Conservation (phyloP, 306 rosid species). For the Lotus japonicus region DNA sequence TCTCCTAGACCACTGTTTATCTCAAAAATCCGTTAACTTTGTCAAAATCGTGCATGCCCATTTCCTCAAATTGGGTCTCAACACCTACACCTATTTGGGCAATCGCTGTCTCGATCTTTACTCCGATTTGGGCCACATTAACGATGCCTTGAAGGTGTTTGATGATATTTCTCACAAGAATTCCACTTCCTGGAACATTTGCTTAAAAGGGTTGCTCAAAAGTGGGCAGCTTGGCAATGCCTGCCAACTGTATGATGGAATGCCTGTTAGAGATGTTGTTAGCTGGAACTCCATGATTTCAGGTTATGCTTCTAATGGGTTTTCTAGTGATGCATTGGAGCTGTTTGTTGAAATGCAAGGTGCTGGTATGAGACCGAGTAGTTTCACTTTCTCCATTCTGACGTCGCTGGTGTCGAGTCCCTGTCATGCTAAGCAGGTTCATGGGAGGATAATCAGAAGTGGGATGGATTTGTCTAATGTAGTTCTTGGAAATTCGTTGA, state of each 20-base stretch:
- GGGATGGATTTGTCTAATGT: constrained; percentile 45
- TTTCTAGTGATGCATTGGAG: constrained; percentile 35
- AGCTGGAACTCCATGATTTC: constrained; percentile 79
- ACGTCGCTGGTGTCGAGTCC: constrained; percentile 32
- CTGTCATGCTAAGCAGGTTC: constrained; percentile 62
- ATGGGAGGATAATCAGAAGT: constrained; percentile 49
- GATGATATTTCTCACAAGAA: constrained; percentile 56
- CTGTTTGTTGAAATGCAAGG: constrained; percentile 54
- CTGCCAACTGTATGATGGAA: constrained; percentile 48
- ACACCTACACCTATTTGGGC: constrained; percentile 59
- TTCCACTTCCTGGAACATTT: constrained; percentile 58
- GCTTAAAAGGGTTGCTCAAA: constrained; percentile 46
- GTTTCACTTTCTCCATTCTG: constrained; percentile 66
- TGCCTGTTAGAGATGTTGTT: constrained; percentile 70
- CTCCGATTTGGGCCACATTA: constrained; percentile 36
- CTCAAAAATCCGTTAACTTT: constrained; percentile 31
- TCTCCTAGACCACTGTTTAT: constrained; percentile 41
- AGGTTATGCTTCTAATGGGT: constrained; percentile 42
- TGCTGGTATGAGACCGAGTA: constrained; percentile 52
- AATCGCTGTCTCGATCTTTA: constrained; percentile 59
- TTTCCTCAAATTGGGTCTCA: constrained; percentile 59
- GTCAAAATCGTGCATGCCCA: constrained; percentile 51
- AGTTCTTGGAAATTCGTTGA: constrained; percentile 69
- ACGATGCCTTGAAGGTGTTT: constrained; percentile 48
- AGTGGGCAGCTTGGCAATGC: constrained; percentile 44